Evolutionary conservation across 1,284 basidiomycete species (phyloP).

Genomic region (Irpex sp.): DNA sequence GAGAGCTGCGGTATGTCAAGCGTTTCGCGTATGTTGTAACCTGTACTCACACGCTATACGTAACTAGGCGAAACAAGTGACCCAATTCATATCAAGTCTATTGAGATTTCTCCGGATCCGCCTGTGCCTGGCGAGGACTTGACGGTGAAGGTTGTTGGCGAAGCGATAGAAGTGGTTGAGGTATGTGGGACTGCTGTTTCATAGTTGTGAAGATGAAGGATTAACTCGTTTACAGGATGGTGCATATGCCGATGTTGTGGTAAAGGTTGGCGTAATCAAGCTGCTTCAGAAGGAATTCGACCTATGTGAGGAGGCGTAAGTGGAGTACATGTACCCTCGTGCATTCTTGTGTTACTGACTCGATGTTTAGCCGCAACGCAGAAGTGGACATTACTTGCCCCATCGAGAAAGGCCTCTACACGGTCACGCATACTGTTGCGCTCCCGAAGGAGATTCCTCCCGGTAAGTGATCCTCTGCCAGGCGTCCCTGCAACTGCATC

Average conservation of each 20-base stretch:
- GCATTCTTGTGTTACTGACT: constrained; percentile 6
- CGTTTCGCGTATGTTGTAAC: neutral
- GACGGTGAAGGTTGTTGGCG: constrained; percentile 74
- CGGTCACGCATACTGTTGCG: constrained; percentile 74
- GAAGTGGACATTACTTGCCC: constrained; percentile 78
- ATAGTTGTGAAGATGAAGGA: neutral
- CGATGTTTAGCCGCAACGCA: constrained; percentile 51
- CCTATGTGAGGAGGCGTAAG: constrained; percentile 90
- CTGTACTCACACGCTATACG: neutral
- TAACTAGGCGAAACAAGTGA: constrained; percentile 44
- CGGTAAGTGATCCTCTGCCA: constrained; percentile 45
- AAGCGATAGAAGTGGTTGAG: constrained; percentile 58
- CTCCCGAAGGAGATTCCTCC: constrained; percentile 88
- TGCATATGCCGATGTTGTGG: constrained; percentile 83
- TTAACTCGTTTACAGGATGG: constrained; percentile 63
- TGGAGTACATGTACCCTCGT: constrained; percentile 18
- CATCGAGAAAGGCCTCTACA: constrained; percentile 67
- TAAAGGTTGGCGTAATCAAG: constrained; percentile 89
- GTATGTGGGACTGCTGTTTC: constrained; percentile 38
- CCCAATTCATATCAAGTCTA: constrained; percentile 58
- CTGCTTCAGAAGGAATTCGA: constrained; percentile 80
- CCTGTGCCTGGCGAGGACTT: constrained; percentile 80
- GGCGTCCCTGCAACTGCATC: neutral
- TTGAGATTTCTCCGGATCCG: constrained; percentile 75
- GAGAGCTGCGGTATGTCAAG: constrained; percentile 52